Evolutionary conservation across 441 rosid species (phyloP), one percentile per base, ranked within the genome.

Genomic region (Pelargonium fulgidum): DNA sequence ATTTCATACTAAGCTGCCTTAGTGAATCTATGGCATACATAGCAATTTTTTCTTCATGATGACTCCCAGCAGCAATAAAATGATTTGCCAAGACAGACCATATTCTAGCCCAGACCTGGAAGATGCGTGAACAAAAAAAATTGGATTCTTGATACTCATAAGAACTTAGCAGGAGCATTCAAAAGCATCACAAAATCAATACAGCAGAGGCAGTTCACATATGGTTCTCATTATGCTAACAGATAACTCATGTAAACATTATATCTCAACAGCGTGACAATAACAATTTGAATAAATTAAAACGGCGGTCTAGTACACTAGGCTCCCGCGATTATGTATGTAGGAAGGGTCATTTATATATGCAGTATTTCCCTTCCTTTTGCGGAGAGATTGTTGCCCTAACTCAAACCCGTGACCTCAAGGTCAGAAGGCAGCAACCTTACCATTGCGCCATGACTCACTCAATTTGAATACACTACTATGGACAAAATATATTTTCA

Each of bases 11-110:
- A 62, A 95, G 97, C 89, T 95, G 99, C 81, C 98, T 84, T 54
- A 95, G 86, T 77, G 99, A 95, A 89, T 95, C 99, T 79, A 95
- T 92, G 68, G 99, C 93, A 80, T 95, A 92, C 99, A 90, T 92
- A 7, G 98, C 93, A 84, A 95, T 88, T 86, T 95, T 92, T 85
- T 92, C 93, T 78, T 95, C 99, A 66, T 70, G 92, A 80, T 95
- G 98, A 81, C 98, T 92, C 71, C 99, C 99, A 66, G 99, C 99
- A 78, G 93, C 78, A 77, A 95, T 92, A 73, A 95, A 95, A 93
- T 95, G 99, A 77, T 89, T 91, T 73, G 98, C 98, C 64, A 95
- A 85, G 79, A 95, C 97, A 77, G 81, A 84, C 99, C 99, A 95
- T 77, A 95, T 95, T 86, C 92, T 85, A 73, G 99, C 98, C 99